Evolutionary conservation across 176 grass and related monocot species (phyloP).

Genomic region (Oryza longistaminata): DNA sequence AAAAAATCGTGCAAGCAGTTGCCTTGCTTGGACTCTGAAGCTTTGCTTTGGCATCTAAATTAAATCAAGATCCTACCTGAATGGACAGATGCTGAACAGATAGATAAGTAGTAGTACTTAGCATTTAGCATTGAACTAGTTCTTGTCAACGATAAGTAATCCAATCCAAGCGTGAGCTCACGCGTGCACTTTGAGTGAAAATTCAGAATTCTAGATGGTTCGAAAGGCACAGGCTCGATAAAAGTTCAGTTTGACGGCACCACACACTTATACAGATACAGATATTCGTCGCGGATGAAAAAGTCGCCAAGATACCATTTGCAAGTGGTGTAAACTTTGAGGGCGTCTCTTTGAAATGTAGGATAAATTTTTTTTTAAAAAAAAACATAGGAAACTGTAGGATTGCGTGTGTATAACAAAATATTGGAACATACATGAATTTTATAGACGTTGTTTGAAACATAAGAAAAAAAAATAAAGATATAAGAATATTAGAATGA

Average conservation of each 20-base stretch:
- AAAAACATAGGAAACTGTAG: too few relatives aligned
- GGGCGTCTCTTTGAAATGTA: too few relatives aligned
- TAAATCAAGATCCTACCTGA: neutral
- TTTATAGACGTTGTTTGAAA: too few relatives aligned
- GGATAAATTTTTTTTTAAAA: too few relatives aligned
- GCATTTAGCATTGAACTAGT: neutral
- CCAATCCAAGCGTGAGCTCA: neutral
- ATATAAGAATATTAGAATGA: too few relatives aligned
- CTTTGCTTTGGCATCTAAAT: neutral
- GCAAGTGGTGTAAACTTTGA: too few relatives aligned
- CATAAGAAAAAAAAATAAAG: too few relatives aligned
- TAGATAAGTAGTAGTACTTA: neutral
- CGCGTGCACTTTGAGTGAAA: neutral
- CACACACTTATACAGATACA: neutral
- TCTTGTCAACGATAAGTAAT: neutral
- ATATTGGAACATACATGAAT: too few relatives aligned
- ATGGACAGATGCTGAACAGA: neutral
- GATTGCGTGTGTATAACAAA: too few relatives aligned
- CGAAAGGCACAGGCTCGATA: neutral
- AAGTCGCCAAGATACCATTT: neutral
- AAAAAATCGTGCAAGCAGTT: neutral
- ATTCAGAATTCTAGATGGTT: neutral
- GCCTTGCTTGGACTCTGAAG: neutral
- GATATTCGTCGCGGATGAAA: neutral
- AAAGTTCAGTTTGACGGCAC: neutral